Percentiles rank a stretch among this genome's conserved stretches.
These are phyloP conservation scores for Mariannaea sp. DNA, from an alignment of 2,329 filamentous ascomycete genomes.

Conservation along the genomic window DNA sequence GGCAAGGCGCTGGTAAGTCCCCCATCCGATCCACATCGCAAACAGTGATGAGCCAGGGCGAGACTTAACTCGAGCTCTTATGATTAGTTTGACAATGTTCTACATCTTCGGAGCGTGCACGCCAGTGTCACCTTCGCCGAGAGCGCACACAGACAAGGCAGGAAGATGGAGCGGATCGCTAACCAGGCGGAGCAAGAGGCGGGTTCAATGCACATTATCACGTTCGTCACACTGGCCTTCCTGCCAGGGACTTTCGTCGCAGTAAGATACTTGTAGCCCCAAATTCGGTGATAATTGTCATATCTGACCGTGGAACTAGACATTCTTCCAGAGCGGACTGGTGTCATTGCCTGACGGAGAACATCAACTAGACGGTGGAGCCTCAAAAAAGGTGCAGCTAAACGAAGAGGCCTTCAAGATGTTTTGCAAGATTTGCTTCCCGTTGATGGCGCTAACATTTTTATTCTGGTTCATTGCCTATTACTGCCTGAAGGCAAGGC, in stretches of 20 bases:
- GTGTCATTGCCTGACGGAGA: background rate
- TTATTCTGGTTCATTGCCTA: constrained; percentile 4
- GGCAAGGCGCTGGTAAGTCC: constrained; percentile 16
- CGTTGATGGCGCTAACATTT: constrained; percentile 7
- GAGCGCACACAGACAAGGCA: constrained; percentile 34
- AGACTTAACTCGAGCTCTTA: background rate
- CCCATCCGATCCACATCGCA: background rate
- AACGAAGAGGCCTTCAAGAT: background rate
- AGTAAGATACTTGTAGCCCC: constrained; percentile 28
- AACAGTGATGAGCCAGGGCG: no score
- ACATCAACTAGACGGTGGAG: background rate
- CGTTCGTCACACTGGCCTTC: constrained; percentile 38
- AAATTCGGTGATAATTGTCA: background rate
- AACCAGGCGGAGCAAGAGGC: constrained; percentile 52
- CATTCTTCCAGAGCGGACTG: constrained; percentile 36
- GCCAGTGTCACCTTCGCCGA: constrained; percentile 30
- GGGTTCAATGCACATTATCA: constrained; percentile 41
- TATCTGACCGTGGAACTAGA: constrained; percentile 32
- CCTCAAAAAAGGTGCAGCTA: background rate
- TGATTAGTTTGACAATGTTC: constrained; percentile 30
- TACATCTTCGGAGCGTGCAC: constrained; percentile 32
- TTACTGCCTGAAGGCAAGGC: background rate
- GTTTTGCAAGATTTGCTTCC: constrained; percentile 9
- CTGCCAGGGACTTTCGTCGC: constrained; percentile 40
- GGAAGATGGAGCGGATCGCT: constrained; percentile 58